A percentile compares a stretch with the other conserved stretches of the same genome.
phyloP scores from a whole-genome alignment of 768 basidiomycete species.

The Leccinum fibrillosum region DNA sequence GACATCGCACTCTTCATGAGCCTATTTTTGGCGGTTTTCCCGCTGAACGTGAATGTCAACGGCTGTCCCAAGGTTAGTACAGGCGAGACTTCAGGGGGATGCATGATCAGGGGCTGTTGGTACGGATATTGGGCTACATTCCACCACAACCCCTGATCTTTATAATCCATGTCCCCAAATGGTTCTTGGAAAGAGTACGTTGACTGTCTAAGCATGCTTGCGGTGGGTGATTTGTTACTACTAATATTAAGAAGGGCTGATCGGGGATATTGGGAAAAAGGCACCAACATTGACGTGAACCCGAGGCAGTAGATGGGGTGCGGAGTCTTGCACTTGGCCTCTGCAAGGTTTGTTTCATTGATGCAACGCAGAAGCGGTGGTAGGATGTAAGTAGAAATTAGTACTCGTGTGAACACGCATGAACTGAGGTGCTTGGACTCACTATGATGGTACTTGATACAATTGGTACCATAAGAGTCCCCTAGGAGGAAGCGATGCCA shows the following conservation, averaged over 20 bases:
- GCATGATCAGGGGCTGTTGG: constrained; percentile 13
- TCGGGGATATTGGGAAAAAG: background rate
- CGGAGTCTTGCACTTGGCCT: background rate
- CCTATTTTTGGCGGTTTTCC: constrained; percentile 29
- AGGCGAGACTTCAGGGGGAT: constrained; percentile 14
- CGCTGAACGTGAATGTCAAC: constrained; percentile 29
- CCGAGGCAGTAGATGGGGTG: background rate
- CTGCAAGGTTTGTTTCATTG: background rate
- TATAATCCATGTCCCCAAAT: constrained; percentile 14
- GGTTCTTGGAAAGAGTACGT: constrained; percentile 12
- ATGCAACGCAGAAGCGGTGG: background rate
- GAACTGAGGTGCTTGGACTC: constrained; percentile 1
- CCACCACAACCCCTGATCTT: constrained; percentile 9
- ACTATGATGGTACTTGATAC: background rate
- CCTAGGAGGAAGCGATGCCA: background rate
- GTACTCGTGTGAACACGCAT: background rate
- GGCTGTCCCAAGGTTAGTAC: constrained; percentile 23
- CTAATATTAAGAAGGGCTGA: constrained; percentile 3
- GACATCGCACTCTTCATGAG: constrained; percentile 36
- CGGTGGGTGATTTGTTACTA: background rate
- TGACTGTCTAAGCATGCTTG: constrained; percentile 16
- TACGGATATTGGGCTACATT: constrained; percentile 13
- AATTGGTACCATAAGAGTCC: background rate
- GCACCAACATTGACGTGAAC: constrained; percentile 4
- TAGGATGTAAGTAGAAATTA: background rate